Conservation (phyloP, 768 basidiomycete genomes). For the Auricularia sp. region DNA sequence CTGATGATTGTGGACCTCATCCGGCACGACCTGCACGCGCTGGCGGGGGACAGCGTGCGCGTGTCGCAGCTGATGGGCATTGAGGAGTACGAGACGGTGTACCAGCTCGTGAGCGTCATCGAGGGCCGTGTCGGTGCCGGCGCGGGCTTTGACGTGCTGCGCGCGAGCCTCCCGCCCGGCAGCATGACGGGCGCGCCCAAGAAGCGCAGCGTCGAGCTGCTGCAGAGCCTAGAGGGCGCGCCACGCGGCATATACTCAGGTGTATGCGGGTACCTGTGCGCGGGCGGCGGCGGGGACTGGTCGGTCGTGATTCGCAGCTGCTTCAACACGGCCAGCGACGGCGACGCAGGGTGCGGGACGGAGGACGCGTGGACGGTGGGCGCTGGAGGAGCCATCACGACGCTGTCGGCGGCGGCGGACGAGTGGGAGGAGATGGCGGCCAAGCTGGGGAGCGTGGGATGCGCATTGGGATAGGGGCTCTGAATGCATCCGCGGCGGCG, state of each 20-base stretch:
- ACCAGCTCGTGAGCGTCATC: constrained; percentile 92
- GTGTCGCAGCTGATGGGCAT: constrained; percentile 80
- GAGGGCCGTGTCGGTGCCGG: constrained; percentile 47
- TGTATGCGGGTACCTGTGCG: constrained; percentile 86
- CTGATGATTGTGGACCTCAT: constrained; percentile 98
- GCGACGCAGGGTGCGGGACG: constrained; percentile 9
- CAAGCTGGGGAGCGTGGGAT: constrained; percentile 74
- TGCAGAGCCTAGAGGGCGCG: constrained; percentile 65
- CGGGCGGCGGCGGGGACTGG: constrained; percentile 85
- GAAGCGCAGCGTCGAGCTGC: constrained; percentile 83
- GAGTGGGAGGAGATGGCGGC: constrained; percentile 94
- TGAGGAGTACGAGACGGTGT: constrained; percentile 90
- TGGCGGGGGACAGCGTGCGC: constrained; percentile 63
- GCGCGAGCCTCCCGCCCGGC: constrained; percentile 76
- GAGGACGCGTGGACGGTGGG: constrained; percentile 64
- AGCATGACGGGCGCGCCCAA: constrained; percentile 99
- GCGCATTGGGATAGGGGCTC: constrained; percentile 38
- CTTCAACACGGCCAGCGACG: constrained; percentile 53
- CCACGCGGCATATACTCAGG: constrained; percentile 83
- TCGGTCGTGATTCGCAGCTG: constrained; percentile 91
- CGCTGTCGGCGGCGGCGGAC: constrained; percentile 69
- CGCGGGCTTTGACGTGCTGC: constrained; percentile 71
- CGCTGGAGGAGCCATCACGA: constrained; percentile 95
- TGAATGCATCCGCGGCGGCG: neutral
- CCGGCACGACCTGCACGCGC: constrained; percentile 79